These are phyloP conservation scores for Pelargonium citronellum DNA, from an alignment of 441 rosid genomes.

Conservation along the genomic window DNA sequence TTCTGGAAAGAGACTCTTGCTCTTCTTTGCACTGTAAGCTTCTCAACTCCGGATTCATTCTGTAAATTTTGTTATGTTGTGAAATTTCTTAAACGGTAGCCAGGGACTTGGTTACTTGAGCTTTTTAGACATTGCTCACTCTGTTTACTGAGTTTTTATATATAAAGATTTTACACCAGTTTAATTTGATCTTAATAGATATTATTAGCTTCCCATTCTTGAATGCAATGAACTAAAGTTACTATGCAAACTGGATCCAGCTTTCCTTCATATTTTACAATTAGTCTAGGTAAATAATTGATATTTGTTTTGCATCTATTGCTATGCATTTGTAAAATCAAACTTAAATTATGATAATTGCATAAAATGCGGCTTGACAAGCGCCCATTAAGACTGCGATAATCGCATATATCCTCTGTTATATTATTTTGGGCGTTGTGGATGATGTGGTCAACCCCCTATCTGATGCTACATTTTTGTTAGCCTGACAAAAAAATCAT, in stretches of 20 bases:
- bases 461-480: not conserved
- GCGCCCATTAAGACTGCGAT: not conserved
- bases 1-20: conserved; percentile 99
- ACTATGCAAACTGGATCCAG: not conserved
- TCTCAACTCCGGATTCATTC: conserved; percentile 16
- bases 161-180: not conserved
- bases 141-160: not conserved
- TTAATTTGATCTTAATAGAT: not conserved
- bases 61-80: not conserved
- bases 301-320: not conserved
- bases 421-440: no score
- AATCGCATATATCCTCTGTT: not conserved
- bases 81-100: not conserved
- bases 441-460: not conserved
- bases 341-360: not conserved
- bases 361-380: not conserved
- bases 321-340: not conserved
- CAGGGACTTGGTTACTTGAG: not conserved
- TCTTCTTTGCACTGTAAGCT: conserved; percentile 84
- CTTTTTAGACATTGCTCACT: not conserved
- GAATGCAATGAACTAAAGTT: not conserved
- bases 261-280: not conserved
- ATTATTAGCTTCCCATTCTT: not conserved
- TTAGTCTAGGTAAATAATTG: not conserved
- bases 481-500: not conserved